Evolutionary conservation across 2,329 filamentous ascomycete species (phyloP), one percentile per base, ranked within the genome.

Genomic region (Drechslerella dactyloides): DNA sequence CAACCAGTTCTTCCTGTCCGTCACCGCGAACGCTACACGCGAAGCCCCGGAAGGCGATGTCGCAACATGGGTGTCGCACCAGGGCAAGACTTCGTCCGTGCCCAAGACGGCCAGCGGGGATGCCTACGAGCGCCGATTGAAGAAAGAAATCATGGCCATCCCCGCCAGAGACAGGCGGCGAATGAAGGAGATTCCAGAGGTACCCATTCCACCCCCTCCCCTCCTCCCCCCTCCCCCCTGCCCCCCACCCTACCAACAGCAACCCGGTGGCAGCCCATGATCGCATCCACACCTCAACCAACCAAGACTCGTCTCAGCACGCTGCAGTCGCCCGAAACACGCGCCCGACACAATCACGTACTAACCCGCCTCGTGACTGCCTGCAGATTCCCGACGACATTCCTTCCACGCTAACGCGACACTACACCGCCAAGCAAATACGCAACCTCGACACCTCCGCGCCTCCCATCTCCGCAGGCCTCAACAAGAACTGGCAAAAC

Each of bases 31-130:
- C 82, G 85, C 89, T 70, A 89, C 86, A 37, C 82, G 87, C 66
- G 87, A 89, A 78, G 85, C 88, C 82, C 87, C 87, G 68, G 87
- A 89, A 74, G 83, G 83, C 77, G 87, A 87, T 75, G 84, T 88
- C 76, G 87, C 87, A 53, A 85, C 86, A 72, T 90, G 87, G 87
- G 87, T 89, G 78, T 89, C 86, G 78, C 86, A 87, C 61, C 88
- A 89, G 77, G 87, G 89, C 76, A 89, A 89, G 17, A 80, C 84
- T 10, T 82, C 82, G 46, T 80, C 84, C 33, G 84, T 84, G 74
- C 84, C 81, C 74, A 89, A 89, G 78, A 85, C 86, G 21, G 83
- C 86, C 52, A 85, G 84, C 27, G 86, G 86, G 27, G 87, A 89
- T 82, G 86, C 87, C 35, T 83, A 76, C 55, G 87, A 90, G 79